Evolutionary conservation across 2,329 filamentous ascomycete genomes (phyloP).

Genomic region (Ophiocordyceps unilateralis): DNA sequence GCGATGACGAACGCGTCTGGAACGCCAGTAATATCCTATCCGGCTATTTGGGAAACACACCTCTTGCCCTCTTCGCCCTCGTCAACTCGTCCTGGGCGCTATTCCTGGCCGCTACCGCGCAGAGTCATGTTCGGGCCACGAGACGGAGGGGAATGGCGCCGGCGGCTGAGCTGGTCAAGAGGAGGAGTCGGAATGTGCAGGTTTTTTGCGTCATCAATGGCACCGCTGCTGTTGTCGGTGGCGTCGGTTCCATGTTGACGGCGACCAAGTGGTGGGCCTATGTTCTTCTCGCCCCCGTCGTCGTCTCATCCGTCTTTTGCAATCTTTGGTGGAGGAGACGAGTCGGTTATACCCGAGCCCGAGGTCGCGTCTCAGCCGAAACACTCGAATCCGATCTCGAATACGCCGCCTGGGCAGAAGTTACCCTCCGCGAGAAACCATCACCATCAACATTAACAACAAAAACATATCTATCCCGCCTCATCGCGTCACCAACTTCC

Average conservation of each 20-base stretch:
- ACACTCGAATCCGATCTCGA: conserved; percentile 3
- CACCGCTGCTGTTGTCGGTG: conserved; percentile 26
- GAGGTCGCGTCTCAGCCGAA: conserved; percentile 12
- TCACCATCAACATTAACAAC: background rate
- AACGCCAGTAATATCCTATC: conserved; percentile 33
- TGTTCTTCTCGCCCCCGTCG: conserved; percentile 30
- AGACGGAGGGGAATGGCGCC: conserved; percentile 4
- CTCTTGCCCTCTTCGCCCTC: conserved; percentile 29
- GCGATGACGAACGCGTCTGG: conserved; percentile 23
- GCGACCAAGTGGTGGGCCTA: conserved; percentile 35
- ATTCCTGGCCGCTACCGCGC: conserved; percentile 23
- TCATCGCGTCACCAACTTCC: conserved; percentile 4
- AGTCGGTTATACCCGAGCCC: conserved; percentile 22
- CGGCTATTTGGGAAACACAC: conserved; percentile 35
- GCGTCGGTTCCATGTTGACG: conserved; percentile 30
- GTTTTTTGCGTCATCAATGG: conserved; percentile 27
- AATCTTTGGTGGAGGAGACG: conserved; percentile 30
- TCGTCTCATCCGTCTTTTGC: conserved; percentile 24
- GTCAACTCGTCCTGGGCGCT: conserved; percentile 29
- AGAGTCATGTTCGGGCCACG: conserved; percentile 15
- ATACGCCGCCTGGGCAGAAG: conserved; percentile 6
- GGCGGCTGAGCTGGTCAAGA: conserved; percentile 13
- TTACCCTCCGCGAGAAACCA: conserved; percentile 1
- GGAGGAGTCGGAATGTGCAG: conserved; percentile 22
- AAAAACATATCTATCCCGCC: background rate